Base-by-base conservation (phyloP, 2,329 filamentous ascomycete species). In the Clonostachys rhizophaga region DNA sequence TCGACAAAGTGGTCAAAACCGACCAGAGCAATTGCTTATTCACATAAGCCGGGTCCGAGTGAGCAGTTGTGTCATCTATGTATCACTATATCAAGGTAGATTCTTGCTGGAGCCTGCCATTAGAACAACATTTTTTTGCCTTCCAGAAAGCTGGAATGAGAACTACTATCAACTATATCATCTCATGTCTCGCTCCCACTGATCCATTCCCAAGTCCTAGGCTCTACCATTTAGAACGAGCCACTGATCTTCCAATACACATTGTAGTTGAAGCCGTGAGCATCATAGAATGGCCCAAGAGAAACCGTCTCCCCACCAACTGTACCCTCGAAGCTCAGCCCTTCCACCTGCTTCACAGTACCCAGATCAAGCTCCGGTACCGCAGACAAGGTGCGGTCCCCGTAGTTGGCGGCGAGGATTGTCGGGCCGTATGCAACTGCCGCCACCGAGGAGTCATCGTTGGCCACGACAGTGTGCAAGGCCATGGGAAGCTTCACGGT, bases 351-450 rank as follows among this genome's bases (percentile, higher is more conserved):
- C 48, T 54, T 54, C 2, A 69, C 48, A 5, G 56, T 62, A 1
- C 47, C 51, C 16, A 71, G 36, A 13, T 58, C 52, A 10, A 71
- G 52, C 0, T 49, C 55, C 1, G 69, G 68, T 4, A 58, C 53
- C 3, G 49, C 43, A 6, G 44, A 45, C 6, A 69, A 40, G 0
- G 51, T 44, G 3, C 42, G 44, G 14, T 57, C 56, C 1, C 72
- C 71, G 46, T 77, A 76, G 47, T 76, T 70, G 0, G 69, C 75
- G 2, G 65, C 59, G 14, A 78, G 52, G 5, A 77, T 56, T 0
- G 67, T 65, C 0, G 73, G 75, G 0, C 75, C 75, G 45, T 67
- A 78, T 0, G 72, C 70, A 11, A 77, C 42, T 0, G 74, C 73
- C 3, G 68, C 72, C 2, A 76, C 48, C 5, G 44, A 57, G 5